These are phyloP conservation scores for Prosopis cineraria DNA, from an alignment of 306 rosid species.

Conservation along the genomic window DNA sequence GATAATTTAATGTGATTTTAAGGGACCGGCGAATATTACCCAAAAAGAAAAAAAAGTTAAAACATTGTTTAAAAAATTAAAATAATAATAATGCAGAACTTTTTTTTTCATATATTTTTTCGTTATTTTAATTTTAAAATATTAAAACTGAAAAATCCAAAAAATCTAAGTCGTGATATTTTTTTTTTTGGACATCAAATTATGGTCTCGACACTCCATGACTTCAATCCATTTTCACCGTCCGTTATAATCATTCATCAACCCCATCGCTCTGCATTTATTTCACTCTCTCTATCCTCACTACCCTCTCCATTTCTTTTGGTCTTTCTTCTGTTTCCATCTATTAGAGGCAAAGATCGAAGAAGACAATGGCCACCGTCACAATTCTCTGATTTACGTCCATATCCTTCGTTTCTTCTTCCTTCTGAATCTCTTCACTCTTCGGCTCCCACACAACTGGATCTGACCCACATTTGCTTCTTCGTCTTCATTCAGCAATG, in stretches of 20 bases:
- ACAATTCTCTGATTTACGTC: slow-evolving; percentile 29
- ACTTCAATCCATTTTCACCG: background rate
- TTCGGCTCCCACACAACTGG: background rate
- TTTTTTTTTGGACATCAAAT: no score
- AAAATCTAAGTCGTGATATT: no score
- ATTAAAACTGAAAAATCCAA: no score
- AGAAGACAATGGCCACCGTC: slow-evolving; percentile 6
- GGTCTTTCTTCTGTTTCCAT: background rate
- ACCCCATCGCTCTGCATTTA: background rate
- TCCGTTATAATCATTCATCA: background rate
- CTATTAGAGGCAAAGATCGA: background rate
- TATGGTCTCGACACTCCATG: background rate
- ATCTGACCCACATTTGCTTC: slow-evolving; percentile 19
- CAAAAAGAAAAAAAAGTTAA: no score
- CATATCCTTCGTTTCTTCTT: background rate
- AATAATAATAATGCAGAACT: no score
- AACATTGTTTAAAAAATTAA: no score
- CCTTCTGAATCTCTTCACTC: background rate
- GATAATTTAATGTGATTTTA: no score
- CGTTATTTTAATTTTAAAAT: no score
- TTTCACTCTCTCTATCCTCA: background rate
- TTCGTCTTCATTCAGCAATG: slow-evolving; percentile 40
- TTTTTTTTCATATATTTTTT: no score
- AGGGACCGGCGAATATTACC: no score
- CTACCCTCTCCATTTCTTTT: background rate